Conservation (phyloP, 2,329 filamentous ascomycete genomes). For the Furcasterigmium furcatum region DNA sequence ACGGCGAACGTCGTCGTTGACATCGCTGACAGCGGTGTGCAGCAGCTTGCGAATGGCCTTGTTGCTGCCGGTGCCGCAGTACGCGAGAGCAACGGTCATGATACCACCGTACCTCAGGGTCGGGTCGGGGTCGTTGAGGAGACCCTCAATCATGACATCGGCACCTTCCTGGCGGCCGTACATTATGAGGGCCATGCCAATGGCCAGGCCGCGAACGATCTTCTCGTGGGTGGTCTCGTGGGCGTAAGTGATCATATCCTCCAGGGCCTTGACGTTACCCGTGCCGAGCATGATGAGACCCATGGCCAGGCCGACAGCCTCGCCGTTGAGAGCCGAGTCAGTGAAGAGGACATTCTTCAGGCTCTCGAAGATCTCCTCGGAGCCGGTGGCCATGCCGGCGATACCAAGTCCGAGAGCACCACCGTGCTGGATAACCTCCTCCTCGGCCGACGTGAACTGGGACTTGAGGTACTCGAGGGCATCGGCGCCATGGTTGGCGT, state of each 20-base stretch:
- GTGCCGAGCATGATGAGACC: constrained; percentile 97
- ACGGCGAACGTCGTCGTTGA: constrained; percentile 94
- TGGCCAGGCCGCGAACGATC: constrained; percentile 90
- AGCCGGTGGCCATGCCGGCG: constrained; percentile 94
- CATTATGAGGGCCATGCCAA: constrained; percentile 99
- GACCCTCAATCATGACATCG: constrained; percentile 89
- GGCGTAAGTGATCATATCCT: constrained; percentile 97
- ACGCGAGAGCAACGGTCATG: constrained; percentile 96
- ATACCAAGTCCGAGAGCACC: constrained; percentile 93
- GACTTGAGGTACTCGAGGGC: constrained; percentile 76
- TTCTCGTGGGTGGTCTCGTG: constrained; percentile 99
- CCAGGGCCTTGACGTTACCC: constrained; percentile 88
- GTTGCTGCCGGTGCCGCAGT: constrained; percentile 96
- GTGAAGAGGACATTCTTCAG: constrained; percentile 86
- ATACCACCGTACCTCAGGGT: constrained; percentile 95
- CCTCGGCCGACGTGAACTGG: constrained; percentile 72
- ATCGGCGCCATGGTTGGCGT: constrained; percentile 93
- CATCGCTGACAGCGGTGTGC: constrained; percentile 95
- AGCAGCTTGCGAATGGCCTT: constrained; percentile 95
- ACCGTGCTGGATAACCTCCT: constrained; percentile 96
- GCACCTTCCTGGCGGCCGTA: constrained; percentile 93
- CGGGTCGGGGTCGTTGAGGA: constrained; percentile 90
- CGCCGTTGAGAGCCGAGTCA: constrained; percentile 93
- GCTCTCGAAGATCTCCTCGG: constrained; percentile 85
- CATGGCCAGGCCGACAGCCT: constrained; percentile 94